Evolutionary conservation across 2,329 filamentous ascomycete species (phyloP), one percentile per base, ranked within the genome.

Genomic region (Botrytis elliptica): DNA sequence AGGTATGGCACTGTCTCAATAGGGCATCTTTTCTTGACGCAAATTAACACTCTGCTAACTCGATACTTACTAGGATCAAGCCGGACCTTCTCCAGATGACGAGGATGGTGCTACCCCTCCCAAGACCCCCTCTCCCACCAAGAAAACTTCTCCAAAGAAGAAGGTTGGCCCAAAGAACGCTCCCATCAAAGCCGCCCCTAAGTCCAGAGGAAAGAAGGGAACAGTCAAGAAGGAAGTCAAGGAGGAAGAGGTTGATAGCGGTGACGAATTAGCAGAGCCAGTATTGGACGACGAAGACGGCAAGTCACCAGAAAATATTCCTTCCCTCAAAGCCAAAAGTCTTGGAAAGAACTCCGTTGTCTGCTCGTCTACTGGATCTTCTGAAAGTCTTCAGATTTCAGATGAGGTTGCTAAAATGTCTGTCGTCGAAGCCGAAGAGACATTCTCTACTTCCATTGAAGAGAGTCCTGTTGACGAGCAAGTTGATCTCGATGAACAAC

Each of bases 311-410:
- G 29, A 42, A 12, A 25, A 57, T 7, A 6, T 57, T 33, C 55
- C 38, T 42, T n/a, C n/a, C 5, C 49, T 57, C n/a, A 40, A n/a
- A 33, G 36, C 66, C 49, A 10, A 68, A 57, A 22, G 9, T 20
- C 29, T n/a, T 33, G 66, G 36, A 57, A 57, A 57, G 9, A 29
- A 42, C 3, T 1, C 36, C n/a, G 10, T n/a, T 16, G 49, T 40
- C 57, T 22, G 36, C 66, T n/a, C 29, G 5, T 42, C 66, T n/a
- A 57, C n/a, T 29, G 66, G 38, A 68, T 55, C 18, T 12, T 29
- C 36, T 42, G 49, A 42, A 57, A 57, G 49, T 68, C 16, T 68
- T 68, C 66, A 68, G 46, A 57, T 20, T 22, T 68, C 49, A 68
- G 49, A 57, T 57, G 49, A 42, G 7, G 49, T 57, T 57, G 20